Conservation (phyloP, 768 basidiomycete genomes). For the Naematelia aurantialba region DNA sequence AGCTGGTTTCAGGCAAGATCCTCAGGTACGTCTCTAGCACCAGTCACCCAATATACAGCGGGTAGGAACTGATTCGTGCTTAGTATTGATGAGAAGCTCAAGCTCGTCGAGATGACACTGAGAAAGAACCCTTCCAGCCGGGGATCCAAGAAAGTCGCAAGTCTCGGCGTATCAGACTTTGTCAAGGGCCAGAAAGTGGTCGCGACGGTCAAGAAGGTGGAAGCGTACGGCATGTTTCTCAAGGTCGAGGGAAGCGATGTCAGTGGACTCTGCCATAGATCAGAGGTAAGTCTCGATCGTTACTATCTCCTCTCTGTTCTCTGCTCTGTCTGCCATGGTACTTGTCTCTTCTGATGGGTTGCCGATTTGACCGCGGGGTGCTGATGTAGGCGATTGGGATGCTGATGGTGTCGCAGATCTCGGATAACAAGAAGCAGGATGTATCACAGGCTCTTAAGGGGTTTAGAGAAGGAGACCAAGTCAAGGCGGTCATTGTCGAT, state of each 20-base stretch:
- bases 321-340: too few relatives aligned
- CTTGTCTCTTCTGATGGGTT: too few relatives aligned
- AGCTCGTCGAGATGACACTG: constrained; percentile 88
- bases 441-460: constrained; percentile 69
- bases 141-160: constrained; percentile 35
- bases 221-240: constrained; percentile 89
- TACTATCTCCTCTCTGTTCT: constrained; percentile 2
- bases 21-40: constrained; percentile 59
- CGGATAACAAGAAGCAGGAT: constrained; percentile 80
- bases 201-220: constrained; percentile 73
- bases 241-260: constrained; percentile 79
- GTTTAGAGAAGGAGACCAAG: constrained; percentile 81
- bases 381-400: neutral
- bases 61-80: neutral
- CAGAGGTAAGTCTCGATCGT: constrained; percentile 61
- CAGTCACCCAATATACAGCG: neutral
- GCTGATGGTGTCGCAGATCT: constrained; percentile 59
- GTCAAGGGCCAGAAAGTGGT: constrained; percentile 74
- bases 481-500: constrained; percentile 70
- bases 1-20: constrained; percentile 82
- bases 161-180: constrained; percentile 56
- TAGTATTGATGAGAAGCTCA: constrained; percentile 67
- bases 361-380: neutral
- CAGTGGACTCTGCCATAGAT: constrained; percentile 89
- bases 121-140: constrained; percentile 52